phyloP scores from a whole-genome alignment of 2,329 filamentous ascomycete species.

The Penicillium psychrosexuale region DNA sequence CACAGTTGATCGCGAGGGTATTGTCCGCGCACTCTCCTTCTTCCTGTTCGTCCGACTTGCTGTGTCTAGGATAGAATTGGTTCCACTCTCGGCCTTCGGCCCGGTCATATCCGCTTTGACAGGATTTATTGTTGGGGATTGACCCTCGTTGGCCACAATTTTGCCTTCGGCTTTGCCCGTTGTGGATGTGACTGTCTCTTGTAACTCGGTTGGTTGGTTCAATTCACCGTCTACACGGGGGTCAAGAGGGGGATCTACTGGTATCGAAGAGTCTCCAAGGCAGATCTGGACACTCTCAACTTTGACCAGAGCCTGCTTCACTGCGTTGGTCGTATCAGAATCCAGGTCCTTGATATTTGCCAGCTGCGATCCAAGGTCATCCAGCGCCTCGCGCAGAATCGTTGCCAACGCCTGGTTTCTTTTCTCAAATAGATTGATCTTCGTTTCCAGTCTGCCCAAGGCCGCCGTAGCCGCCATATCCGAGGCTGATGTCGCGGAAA shows the following conservation, averaged over 20 bases:
- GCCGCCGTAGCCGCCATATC: constrained; percentile 10
- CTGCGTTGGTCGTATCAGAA: constrained; percentile 26
- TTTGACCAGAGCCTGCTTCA: constrained; percentile 40
- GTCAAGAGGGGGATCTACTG: constrained; percentile 18
- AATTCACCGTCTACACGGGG: constrained; percentile 5
- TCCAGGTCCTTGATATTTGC: constrained; percentile 25
- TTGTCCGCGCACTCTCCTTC: constrained; percentile 17
- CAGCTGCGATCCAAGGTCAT: constrained; percentile 39
- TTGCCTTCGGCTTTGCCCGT: not conserved
- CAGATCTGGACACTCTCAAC: constrained; percentile 45
- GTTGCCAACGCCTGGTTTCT: constrained; percentile 43
- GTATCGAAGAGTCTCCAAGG: constrained; percentile 40
- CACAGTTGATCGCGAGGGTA: constrained; percentile 23
- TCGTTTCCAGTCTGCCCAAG: constrained; percentile 29
- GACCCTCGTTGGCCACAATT: constrained; percentile 4
- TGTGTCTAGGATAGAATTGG: constrained; percentile 8
- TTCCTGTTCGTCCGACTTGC: constrained; percentile 6
- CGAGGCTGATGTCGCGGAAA: not conserved
- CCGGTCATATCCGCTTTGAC: constrained; percentile 7
- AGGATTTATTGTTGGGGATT: constrained; percentile 1
- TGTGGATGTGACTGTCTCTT: not conserved
- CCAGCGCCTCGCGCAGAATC: constrained; percentile 42
- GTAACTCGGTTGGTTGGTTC: not conserved
- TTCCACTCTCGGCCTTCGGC: constrained; percentile 11
- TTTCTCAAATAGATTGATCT: constrained; percentile 37